A percentile compares a stretch with the other conserved stretches of the same genome.
These are phyloP conservation scores for Paraphaeosphaeria sporulosa DNA, from an alignment of 2,329 filamentous ascomycete species.

Conservation along the genomic window DNA sequence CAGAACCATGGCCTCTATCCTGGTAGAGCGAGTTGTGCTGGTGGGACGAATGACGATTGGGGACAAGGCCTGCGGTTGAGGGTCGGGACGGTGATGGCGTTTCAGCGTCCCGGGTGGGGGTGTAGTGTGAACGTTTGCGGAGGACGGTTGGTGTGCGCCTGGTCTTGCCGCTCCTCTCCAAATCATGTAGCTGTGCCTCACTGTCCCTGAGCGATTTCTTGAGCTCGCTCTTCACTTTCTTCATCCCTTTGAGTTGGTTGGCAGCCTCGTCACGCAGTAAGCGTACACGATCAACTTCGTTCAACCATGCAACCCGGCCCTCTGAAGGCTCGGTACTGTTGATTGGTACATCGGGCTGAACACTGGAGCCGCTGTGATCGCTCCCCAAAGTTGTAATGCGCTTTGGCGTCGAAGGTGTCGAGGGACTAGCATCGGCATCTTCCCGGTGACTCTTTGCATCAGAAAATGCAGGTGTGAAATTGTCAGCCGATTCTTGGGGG, in stretches of 20 bases:
- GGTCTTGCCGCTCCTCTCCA: conserved; percentile 34
- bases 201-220: conserved; percentile 43
- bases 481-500: conserved; percentile 17
- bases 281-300: conserved; percentile 44
- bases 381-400: conserved; percentile 23
- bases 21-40: conserved; percentile 21
- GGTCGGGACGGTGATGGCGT: conserved; percentile 21
- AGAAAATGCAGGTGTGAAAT: conserved; percentile 10
- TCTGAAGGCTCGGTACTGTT: conserved; percentile 22
- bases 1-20: neutral
- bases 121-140: conserved; percentile 19
- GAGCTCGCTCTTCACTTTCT: conserved; percentile 36
- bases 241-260: conserved; percentile 43
- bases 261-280: conserved; percentile 44
- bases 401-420: conserved; percentile 18
- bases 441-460: conserved; percentile 24
- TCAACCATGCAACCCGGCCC: conserved; percentile 38
- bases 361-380: conserved; percentile 19
- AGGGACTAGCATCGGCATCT: conserved; percentile 11
- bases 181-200: conserved; percentile 40
- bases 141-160: conserved; percentile 28
- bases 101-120: neutral
- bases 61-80: conserved; percentile 17
- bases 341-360: conserved; percentile 25
- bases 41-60: conserved; percentile 11